A percentile compares a stretch with the other conserved stretches of the same genome.
Conservation (phyloP, 164 flowering plant genomes). For the Cinnamomum chago region DNA sequence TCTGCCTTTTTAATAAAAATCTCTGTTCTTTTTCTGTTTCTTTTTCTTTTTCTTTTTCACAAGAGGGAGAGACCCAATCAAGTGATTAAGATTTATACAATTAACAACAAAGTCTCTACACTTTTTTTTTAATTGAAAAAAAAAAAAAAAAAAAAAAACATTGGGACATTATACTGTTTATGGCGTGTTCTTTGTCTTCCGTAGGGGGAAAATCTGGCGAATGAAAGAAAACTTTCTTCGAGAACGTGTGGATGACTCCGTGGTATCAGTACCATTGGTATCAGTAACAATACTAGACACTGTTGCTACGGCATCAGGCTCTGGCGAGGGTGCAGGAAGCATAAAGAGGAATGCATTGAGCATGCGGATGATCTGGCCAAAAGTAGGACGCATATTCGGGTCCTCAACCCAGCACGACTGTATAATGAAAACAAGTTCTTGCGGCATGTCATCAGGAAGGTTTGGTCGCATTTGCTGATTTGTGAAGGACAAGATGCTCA, state of each 20-base stretch:
- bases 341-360: conserved; percentile 61
- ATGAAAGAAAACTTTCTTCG: conserved; percentile 75
- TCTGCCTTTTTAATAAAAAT: no score
- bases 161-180: conserved; percentile 18
- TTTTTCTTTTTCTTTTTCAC: background rate
- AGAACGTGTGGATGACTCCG: conserved; percentile 55
- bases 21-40: background rate
- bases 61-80: background rate
- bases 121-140: background rate
- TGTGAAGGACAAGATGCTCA: conserved; percentile 1
- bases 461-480: conserved; percentile 80
- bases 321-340: conserved; percentile 35
- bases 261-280: conserved; percentile 8
- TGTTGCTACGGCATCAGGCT: conserved; percentile 27
- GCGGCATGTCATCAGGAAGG: conserved; percentile 62
- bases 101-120: background rate
- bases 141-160: background rate
- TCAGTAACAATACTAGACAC: conserved; percentile 39
- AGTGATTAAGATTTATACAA: background rate
- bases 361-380: conserved; percentile 83
- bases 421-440: conserved; percentile 67
- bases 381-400: conserved; percentile 80
- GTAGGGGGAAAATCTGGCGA: conserved; percentile 74
- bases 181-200: conserved; percentile 52
- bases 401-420: conserved; percentile 97